A percentile compares a stretch with the other conserved stretches of the same genome.
phyloP scores from a whole-genome alignment of 2,329 filamentous ascomycete species.

The Trichophyton schoenleinii region DNA sequence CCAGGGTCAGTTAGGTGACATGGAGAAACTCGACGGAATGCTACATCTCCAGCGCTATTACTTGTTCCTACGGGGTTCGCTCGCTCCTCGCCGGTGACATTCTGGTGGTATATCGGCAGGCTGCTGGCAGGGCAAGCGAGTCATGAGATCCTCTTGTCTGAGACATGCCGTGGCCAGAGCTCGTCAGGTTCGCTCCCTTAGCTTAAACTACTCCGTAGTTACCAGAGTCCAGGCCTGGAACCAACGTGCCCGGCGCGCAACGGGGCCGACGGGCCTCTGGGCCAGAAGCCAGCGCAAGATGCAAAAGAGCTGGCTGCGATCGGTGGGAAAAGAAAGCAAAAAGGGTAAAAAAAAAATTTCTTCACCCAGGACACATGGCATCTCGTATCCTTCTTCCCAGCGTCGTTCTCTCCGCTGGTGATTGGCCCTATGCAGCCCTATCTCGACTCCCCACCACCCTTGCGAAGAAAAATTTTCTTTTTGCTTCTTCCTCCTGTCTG shows the following conservation, averaged over 20 bases:
- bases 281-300: not conserved
- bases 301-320: not conserved
- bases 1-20: no score
- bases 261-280: not conserved
- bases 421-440: not conserved
- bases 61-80: no score
- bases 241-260: not conserved
- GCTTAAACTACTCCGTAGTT: no score
- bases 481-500: not conserved
- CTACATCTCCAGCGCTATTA: no score
- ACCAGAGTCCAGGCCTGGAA: not conserved
- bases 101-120: not conserved
- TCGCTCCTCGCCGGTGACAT: no score
- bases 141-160: not conserved
- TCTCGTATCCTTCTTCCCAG: not conserved
- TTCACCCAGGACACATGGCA: not conserved
- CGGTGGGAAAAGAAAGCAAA: not conserved
- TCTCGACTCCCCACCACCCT: not conserved
- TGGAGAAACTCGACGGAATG: no score
- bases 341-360: not conserved
- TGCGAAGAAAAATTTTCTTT: not conserved
- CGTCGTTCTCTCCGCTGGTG: not conserved
- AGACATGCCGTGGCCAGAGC: not conserved
- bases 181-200: not conserved
- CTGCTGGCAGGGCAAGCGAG: not conserved